Base-by-base conservation (phyloP, 306 rosid genomes). In the Abrus pulchellus region DNA sequence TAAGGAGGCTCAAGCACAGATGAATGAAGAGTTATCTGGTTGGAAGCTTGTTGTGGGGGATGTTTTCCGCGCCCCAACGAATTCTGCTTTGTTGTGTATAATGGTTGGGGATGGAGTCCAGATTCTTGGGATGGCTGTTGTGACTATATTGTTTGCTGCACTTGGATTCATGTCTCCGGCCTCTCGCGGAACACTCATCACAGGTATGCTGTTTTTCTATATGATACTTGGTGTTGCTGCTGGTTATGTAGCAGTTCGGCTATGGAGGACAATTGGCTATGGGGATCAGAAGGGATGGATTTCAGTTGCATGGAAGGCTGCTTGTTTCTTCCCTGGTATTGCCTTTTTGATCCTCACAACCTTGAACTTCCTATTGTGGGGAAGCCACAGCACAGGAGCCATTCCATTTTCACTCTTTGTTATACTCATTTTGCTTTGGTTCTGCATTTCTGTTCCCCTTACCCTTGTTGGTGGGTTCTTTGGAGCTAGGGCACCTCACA, bases 11-110 rank as follows among this genome's bases (percentile, higher is more conserved):
- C 97, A 94, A 77, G 94, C 97, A n/a, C 97, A 94, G 90, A 94
- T 94, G 98, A 94, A 90, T 30, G 98, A 94, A 72, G 98, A 94
- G 78, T 89, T 94, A 72, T 94, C 98, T 11, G 98, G 98, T 55
- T 94, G 97, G 97, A 94, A 94, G 93, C 97, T 94, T 83, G 98
- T 94, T 72, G 98, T 94, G 45, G 98, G 93, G 72, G 98, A 94
- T 89, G 97, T 92, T 67, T 94, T 92, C 91, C 97, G 98, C 2
- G 91, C 97, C n/a, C 98, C 98, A 32, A 44, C 86, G 3, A 83
- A 90, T 69, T 84, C 97, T 54, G 59, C 93, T 61, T 90, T 94
- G 73, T 74, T 94, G 87, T 94, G 98, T 60, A 83, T 92, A 63
- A 87, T 94, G 98, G 97, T 92, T 41, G 98, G 97, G 45, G 90